A percentile compares a stretch with the other conserved stretches of the same genome.
Evolutionary conservation across 73 alveolate species (phyloP).

Genomic region (Tetrahymena elliotti): DNA sequence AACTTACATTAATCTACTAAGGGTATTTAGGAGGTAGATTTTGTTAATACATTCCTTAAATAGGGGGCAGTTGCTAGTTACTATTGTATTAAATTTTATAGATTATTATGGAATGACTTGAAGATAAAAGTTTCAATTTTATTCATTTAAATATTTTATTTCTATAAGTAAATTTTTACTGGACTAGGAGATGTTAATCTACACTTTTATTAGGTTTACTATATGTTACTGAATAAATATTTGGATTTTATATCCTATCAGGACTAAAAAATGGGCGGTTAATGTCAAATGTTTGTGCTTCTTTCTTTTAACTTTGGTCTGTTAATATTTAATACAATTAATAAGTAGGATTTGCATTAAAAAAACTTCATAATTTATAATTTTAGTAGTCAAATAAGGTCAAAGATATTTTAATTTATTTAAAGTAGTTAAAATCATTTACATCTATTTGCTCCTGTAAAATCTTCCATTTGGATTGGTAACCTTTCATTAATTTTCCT

Average conservation of each 20-base stretch:
- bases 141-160: not conserved
- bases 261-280: not conserved
- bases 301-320: not conserved
- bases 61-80: not conserved
- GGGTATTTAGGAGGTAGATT: not conserved
- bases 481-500: not conserved
- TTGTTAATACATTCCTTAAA: not conserved
- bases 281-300: not conserved
- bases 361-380: not conserved
- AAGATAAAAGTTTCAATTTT: no score
- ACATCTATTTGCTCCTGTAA: not conserved
- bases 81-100: not conserved
- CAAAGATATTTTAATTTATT: not conserved
- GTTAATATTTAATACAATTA: not conserved
- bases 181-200: not conserved
- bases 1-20: not conserved
- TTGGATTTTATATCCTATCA: not conserved
- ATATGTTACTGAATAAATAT: not conserved
- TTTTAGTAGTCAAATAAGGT: not conserved
- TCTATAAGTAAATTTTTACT: not conserved
- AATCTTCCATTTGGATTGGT: not conserved
- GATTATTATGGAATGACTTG: not conserved
- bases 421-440: not conserved
- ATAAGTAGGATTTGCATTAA: not conserved
- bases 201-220: not conserved